Conservation (phyloP, 306 rosid species). For the Cucurbita ficifolia region DNA sequence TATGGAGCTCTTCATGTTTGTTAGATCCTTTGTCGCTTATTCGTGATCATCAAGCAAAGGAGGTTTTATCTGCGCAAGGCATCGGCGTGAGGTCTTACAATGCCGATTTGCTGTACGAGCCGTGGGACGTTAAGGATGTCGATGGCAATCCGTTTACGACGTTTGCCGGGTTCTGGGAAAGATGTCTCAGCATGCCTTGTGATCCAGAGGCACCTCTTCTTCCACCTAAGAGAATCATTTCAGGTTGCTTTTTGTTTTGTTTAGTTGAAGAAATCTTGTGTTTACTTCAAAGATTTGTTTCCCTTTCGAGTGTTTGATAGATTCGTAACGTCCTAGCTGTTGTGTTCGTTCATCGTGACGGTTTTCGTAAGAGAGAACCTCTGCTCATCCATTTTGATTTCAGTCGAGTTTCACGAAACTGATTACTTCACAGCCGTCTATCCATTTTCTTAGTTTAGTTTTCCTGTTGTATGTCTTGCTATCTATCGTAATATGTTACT, state of each 20-base stretch:
- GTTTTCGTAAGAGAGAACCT: background rate
- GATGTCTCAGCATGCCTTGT: slow-evolving; percentile 95
- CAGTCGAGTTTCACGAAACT: background rate
- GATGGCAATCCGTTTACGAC: slow-evolving; percentile 76
- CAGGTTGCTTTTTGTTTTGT: slow-evolving; percentile 35
- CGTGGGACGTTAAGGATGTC: slow-evolving; percentile 92
- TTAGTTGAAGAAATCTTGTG: background rate
- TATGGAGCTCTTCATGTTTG: background rate
- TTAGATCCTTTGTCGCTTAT: slow-evolving; percentile 91
- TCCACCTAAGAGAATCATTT: slow-evolving; percentile 82
- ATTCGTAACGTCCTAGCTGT: background rate
- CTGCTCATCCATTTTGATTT: background rate
- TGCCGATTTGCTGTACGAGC: slow-evolving; percentile 89
- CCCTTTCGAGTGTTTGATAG: background rate
- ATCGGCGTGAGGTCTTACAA: slow-evolving; percentile 76
- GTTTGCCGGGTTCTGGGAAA: slow-evolving; percentile 84
- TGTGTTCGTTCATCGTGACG: background rate
- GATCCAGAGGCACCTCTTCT: slow-evolving; percentile 98
- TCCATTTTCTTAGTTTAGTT: too few relatives aligned
- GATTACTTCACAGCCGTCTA: background rate
- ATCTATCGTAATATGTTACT: too few relatives aligned
- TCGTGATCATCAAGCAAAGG: slow-evolving; percentile 83
- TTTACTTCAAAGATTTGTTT: background rate
- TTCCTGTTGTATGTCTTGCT: too few relatives aligned
- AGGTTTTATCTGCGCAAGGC: slow-evolving; percentile 65